Base-by-base conservation (phyloP, 371 early-diverging fungal species). In the Coemansia sp. region DNA sequence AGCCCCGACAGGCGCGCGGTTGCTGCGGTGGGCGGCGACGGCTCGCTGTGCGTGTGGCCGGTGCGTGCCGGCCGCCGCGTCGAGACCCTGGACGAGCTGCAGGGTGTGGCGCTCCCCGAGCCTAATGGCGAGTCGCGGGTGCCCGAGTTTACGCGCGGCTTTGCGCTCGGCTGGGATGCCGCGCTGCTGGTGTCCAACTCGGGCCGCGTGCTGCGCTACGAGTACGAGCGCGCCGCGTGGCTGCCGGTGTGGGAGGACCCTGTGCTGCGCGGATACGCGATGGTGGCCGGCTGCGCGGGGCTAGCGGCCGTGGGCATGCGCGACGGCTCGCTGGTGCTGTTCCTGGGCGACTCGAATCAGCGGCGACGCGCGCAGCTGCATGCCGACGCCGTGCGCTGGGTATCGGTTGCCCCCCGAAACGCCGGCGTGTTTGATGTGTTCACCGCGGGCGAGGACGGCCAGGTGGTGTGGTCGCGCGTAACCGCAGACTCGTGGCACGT, bases 21-120 rank as follows among this genome's bases (percentile, higher is more conserved):
- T 58, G 91, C 87, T 2, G 87, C 90, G 1, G 94, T 92, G 8
- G 92, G 92, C 2, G 88, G 87, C 37, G 92, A 93, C 65, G 85
- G 89, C 0, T 92, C 90, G 3, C 81, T 93, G 44, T 85, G 88
- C 4, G 66, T 90, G 1, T 92, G 91, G 91, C 78, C 85, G 2
- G 62, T 91, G 29, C 65, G 63, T 4, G 77, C 82, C 1, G 5
- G 18, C 37, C 49, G 18, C 3, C 49, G 49, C 33, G 31, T 64
- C n/a, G 33, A 66, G 52, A 34, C 49, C 9, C n/a, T 37, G 0
- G 60, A 59, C 10, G 9, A 5, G 16, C 60, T 68, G 14, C 10
- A 11, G 12, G n/a, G 48, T 1, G 24, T 55, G 14, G 39, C 36
- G 31, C n/a, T 47, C 14, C 49, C 49, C 5, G 9, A 4, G 10